Conservation (phyloP, 148 eudicot genomes). For the Drosera capensis region DNA sequence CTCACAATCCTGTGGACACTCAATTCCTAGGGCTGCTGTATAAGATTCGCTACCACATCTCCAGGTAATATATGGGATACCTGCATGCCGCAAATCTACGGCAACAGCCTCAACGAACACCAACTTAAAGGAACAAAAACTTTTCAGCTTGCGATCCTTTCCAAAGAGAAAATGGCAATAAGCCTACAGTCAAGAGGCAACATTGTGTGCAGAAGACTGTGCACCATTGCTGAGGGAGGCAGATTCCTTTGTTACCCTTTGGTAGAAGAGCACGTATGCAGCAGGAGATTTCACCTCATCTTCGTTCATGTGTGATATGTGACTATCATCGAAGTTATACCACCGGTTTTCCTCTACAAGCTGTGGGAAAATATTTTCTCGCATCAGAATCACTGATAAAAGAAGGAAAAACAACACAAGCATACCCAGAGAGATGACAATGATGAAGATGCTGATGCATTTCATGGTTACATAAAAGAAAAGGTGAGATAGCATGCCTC, state of each 20-base stretch:
- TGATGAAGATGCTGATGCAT: background rate
- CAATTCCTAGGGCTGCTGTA: too few relatives aligned
- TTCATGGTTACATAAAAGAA: background rate
- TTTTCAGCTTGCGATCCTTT: too few relatives aligned
- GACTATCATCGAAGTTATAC: constrained; percentile 87
- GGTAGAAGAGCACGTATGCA: constrained; percentile 87
- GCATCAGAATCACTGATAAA: background rate
- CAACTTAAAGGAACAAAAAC: too few relatives aligned
- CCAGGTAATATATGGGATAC: too few relatives aligned
- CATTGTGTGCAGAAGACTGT: constrained; percentile 12
- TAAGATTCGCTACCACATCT: too few relatives aligned
- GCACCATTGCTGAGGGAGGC: constrained; percentile 27
- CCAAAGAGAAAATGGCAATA: background rate
- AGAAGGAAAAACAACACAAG: background rate
- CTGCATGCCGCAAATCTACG: too few relatives aligned
- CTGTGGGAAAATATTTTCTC: constrained; percentile 27
- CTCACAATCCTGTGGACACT: too few relatives aligned
- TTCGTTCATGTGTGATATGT: constrained; percentile 55
- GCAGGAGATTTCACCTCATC: constrained; percentile 74
- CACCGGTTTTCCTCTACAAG: constrained; percentile 66
- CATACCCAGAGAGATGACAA: background rate
- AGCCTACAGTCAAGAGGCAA: constrained; percentile 8
- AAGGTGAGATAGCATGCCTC: too few relatives aligned
- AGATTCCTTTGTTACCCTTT: constrained; percentile 36
- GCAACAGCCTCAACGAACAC: too few relatives aligned